Base-by-base conservation (phyloP, 139 green algal species). In the Closterium sp. region DNA sequence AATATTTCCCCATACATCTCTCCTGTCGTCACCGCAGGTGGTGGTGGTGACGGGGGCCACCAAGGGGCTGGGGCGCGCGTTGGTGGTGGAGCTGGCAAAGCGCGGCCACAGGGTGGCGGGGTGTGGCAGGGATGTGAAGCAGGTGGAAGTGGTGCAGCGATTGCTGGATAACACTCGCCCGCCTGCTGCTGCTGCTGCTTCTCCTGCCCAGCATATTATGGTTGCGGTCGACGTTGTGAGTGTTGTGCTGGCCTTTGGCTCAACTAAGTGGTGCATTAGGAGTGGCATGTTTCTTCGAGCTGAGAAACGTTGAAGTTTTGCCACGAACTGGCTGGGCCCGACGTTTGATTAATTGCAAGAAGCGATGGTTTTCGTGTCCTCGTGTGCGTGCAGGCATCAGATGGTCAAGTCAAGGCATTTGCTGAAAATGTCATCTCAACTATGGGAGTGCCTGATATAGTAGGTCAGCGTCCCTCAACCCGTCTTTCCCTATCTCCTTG, bases 11-110 rank as follows among this genome's bases (percentile, higher is more conserved):
- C 38, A 9, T 45, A 45, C 38, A 45, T 9, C 38, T 45, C 38
- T 45, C 38, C 38, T 45, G 38, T 45, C 38, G 4, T 45, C 38
- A 9, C 4, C 2, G 4, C 50, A 93, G 91, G 86, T 93, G 22
- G 34, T 93, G 34, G 91, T 93, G 22, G 34, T 93, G 24, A 93
- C 91, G 0, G 91, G 91, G 21, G 91, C 91, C 28, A 91, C 86
- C 30, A 91, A 91, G 86, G 91, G 91, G 1, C 32, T 93, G 34
- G 91, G 91, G 1, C 34, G 62, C 28, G 86, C 91, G 31, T 34
- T 93, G 79, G 91, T 88, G 24, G 1, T 93, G 27, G 91, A 93
- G 34, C 84, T 93, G 31, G 91, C 91, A 22, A 50, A 28, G 27
- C 91, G 91, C 1, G 91, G 91, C 38, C 86, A 91, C 31, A 93